These are phyloP conservation scores for Neocallimastix lanati DNA, from an alignment of 192 early-diverging fungal species.

Conservation along the genomic window DNA sequence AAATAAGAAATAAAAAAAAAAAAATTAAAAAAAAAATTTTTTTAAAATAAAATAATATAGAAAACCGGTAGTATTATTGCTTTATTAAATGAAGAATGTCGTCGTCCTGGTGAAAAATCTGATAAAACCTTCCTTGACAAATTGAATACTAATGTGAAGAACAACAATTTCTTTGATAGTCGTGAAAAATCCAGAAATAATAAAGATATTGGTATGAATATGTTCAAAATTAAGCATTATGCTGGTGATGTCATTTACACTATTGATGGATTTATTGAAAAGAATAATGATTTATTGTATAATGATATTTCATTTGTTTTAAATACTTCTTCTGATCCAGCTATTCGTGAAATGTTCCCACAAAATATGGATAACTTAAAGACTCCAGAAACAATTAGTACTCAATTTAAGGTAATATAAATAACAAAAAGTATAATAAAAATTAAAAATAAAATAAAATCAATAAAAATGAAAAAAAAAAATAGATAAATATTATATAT, in stretches of 20 bases:
- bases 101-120: background rate
- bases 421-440: no score
- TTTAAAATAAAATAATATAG: background rate
- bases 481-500: no score
- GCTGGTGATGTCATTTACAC: slow-evolving; percentile 90
- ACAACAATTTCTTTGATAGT: background rate
- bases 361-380: slow-evolving; percentile 80
- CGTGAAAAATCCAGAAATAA: background rate
- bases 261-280: slow-evolving; percentile 84
- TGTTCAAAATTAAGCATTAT: slow-evolving; percentile 84
- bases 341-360: slow-evolving; percentile 69
- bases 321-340: slow-evolving; percentile 23
- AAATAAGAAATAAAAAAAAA: no score
- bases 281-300: slow-evolving; percentile 89
- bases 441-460: no score
- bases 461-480: no score
- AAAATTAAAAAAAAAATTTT: no score
- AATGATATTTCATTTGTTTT: slow-evolving; percentile 47
- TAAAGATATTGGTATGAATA: slow-evolving; percentile 4
- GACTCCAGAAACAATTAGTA: slow-evolving; percentile 90
- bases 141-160: background rate
- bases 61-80: background rate
- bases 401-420: slow-evolving; percentile 59
- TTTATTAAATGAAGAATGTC: background rate
- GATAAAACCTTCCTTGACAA: background rate